Conservation (phyloP, 2,329 filamentous ascomycete genomes). For the Verticillium nonalfalfae region DNA sequence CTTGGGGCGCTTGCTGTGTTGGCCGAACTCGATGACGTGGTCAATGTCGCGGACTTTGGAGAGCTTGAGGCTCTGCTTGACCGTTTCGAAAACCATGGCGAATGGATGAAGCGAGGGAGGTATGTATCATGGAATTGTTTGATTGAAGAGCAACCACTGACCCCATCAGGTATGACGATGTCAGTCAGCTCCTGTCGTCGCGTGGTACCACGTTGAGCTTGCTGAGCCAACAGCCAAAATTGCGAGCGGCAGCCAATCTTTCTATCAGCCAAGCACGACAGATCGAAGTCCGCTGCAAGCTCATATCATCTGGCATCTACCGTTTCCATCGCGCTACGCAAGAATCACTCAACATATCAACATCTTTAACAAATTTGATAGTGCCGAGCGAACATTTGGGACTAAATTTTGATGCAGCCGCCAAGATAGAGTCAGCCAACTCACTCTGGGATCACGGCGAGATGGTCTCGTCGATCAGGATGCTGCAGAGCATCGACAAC, state of each 20-base stretch:
- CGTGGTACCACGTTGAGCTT: conserved; percentile 78
- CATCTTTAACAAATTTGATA: conserved; percentile 75
- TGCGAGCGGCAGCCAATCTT: conserved; percentile 56
- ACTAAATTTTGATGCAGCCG: conserved; percentile 68
- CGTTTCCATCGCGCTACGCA: conserved; percentile 77
- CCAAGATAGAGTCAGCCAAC: conserved; percentile 77
- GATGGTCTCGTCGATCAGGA: conserved; percentile 78
- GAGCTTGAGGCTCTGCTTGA: conserved; percentile 57
- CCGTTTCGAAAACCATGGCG: conserved; percentile 57
- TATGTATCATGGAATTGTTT: conserved; percentile 33
- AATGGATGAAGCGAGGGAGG: conserved; percentile 81
- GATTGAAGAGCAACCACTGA: not conserved
- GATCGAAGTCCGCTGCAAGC: conserved; percentile 69
- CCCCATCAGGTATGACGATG: conserved; percentile 60
- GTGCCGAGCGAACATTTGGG: conserved; percentile 62
- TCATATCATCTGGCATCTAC: conserved; percentile 69
- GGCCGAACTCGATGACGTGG: conserved; percentile 73
- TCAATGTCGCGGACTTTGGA: conserved; percentile 52
- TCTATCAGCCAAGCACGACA: conserved; percentile 58
- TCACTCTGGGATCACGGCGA: conserved; percentile 94
- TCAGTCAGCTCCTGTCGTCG: conserved; percentile 74
- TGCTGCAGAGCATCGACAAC: conserved; percentile 70
- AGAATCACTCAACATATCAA: conserved; percentile 80
- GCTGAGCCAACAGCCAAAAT: conserved; percentile 61
- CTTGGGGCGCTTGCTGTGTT: conserved; percentile 64